phyloP scores from a whole-genome alignment of 2,329 filamentous ascomycete species.

The Colletotrichum chrysophilum region DNA sequence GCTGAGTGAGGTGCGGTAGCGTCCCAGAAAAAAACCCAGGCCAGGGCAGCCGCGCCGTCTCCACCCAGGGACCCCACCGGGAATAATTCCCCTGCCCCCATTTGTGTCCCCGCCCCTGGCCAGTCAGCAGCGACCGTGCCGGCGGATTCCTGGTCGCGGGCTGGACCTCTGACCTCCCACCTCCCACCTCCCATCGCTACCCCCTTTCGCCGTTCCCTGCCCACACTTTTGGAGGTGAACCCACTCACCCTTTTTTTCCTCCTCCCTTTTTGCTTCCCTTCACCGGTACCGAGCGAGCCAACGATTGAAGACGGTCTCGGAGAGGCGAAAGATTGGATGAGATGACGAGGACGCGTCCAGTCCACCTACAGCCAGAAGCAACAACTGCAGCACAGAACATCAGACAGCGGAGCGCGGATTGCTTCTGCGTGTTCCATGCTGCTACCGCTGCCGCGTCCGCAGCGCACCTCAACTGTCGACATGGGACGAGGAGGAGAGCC shows the following conservation, averaged over 20 bases:
- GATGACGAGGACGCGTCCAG: not conserved
- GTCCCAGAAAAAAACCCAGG: not conserved
- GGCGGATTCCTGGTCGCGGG: not conserved
- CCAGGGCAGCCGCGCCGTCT: not conserved
- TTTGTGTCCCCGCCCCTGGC: not conserved
- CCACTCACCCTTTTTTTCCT: not conserved
- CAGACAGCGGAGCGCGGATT: not conserved
- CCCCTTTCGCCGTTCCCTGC: not conserved
- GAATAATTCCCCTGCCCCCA: not conserved
- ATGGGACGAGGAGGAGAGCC: not conserved
- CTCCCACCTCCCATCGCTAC: constrained; percentile 1
- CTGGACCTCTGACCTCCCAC: constrained; percentile 5
- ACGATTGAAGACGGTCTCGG: not conserved
- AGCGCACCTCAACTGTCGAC: not conserved
- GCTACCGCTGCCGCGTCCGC: not conserved
- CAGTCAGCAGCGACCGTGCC: not conserved
- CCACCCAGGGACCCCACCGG: not conserved
- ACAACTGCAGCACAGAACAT: not conserved
- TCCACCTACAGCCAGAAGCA: not conserved
- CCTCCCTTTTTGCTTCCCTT: not conserved
- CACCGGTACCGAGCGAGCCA: not conserved
- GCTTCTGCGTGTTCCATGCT: constrained; percentile 7
- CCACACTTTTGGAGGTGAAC: not conserved
- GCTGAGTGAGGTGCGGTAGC: not conserved
- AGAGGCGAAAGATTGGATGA: not conserved